phyloP scores from a whole-genome alignment of 1,284 basidiomycete genomes.

The Wolfiporia cocos region DNA sequence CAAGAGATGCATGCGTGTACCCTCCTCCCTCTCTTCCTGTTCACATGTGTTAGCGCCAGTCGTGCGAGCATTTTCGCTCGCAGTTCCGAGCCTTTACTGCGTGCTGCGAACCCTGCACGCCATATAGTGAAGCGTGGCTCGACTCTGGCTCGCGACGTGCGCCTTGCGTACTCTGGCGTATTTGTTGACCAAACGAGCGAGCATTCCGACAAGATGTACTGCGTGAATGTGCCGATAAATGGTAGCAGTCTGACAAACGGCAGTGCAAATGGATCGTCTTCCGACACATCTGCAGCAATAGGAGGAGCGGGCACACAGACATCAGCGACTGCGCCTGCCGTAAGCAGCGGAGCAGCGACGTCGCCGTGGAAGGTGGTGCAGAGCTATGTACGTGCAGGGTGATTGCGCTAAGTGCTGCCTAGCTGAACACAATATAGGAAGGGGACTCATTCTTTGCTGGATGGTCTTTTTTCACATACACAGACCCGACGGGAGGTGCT shows the following conservation, averaged over 20 bases:
- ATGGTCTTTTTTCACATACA: constrained; percentile 67
- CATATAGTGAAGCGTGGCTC: constrained; percentile 41
- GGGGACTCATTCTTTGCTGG: constrained; percentile 73
- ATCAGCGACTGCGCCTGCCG: constrained; percentile 3
- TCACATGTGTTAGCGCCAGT: constrained; percentile 27
- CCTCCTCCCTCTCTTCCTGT: constrained; percentile 29
- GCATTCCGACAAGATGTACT: constrained; percentile 14
- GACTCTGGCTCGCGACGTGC: constrained; percentile 56
- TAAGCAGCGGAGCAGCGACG: constrained; percentile 8
- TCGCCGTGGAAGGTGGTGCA: constrained; percentile 25
- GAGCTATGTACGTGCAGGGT: constrained; percentile 18
- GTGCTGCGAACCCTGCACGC: constrained; percentile 27
- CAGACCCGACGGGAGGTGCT: constrained; percentile 68
- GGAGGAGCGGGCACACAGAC: not conserved
- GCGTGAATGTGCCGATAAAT: constrained; percentile 17
- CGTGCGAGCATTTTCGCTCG: constrained; percentile 32
- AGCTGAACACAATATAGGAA: constrained; percentile 30
- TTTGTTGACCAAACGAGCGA: constrained; percentile 11
- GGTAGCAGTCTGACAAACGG: constrained; percentile 8
- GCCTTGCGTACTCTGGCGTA: constrained; percentile 48
- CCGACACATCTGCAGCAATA: not conserved
- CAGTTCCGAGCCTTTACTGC: constrained; percentile 25
- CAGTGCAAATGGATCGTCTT: not conserved
- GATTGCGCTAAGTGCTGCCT: not conserved
- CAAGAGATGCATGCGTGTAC: too few relatives aligned